Base-by-base conservation (phyloP, 345 rosid species). In the Pugionium cornutum region DNA sequence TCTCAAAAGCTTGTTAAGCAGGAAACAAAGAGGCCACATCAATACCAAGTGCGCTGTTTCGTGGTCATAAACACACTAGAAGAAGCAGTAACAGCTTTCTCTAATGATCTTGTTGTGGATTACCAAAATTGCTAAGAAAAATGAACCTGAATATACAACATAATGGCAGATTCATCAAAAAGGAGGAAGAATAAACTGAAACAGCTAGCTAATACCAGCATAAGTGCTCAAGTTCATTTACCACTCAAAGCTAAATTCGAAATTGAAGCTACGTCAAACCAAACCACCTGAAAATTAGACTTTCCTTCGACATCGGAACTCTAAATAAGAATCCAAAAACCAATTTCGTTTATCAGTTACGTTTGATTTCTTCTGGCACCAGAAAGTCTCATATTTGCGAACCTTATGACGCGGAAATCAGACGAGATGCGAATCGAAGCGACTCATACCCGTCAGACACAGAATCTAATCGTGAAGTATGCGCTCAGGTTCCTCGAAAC, bases 11-110 rank as follows among this genome's bases (percentile, higher is more conserved):
- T 84, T 87, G 78, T 79, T 83, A 9, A 77, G 74, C 53, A 80
- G 80, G 46, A 87, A 72, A 69, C 76, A 83, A 58, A 84, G 74
- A 66, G 88, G 86, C 92, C 92, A 83, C 92, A 84, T 87, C 59
- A 72, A 58, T 58, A 73, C 75, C 69, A 69, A 58, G 59, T 48
- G 41, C 7, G 27, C 3, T 2, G 40, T 33, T 36, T 26, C 27
- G 0, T n/a, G 2, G 7, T 40, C 43, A 58, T 48, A 58, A 55
- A 48, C 32, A 49, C 60, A 53, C 50, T 36, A 46, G 56, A 46
- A 62, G 28, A 44, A 54, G 46, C 27, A 6, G 28, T 29, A 29
- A 46, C 40, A 49, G 29, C 59, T 9, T 25, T 26, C 35, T 62
- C 55, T 50, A 58, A 4, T 28, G 66, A 8, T 58, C 49, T 50